Percentiles rank a stretch among this genome's conserved stretches.
These are phyloP conservation scores for Trichoderma sp. DNA, from an alignment of 2,329 filamentous ascomycete genomes.

Conservation along the genomic window DNA sequence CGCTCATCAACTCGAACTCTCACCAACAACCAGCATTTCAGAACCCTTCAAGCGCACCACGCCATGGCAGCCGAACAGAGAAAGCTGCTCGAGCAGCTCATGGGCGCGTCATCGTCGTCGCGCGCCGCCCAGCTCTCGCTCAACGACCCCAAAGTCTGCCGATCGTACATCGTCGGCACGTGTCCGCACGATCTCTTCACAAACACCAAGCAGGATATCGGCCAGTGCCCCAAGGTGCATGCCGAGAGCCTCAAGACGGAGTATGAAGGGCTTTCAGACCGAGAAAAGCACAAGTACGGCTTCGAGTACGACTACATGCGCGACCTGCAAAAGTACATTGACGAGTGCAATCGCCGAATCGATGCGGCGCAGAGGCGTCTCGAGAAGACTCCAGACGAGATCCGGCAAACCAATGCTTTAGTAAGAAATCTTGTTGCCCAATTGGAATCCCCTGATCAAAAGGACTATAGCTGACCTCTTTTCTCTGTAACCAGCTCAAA, in stretches of 20 bases:
- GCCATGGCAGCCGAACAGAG: conserved; percentile 94
- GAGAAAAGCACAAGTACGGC: conserved; percentile 73
- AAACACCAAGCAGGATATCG: conserved; percentile 97
- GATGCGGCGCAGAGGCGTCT: conserved; percentile 83
- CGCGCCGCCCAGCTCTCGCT: conserved; percentile 81
- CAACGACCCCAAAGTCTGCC: conserved; percentile 89
- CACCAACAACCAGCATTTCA: not conserved
- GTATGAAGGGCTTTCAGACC: conserved; percentile 70
- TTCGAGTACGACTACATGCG: conserved; percentile 97
- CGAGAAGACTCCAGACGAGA: conserved; percentile 98
- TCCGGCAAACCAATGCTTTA: conserved; percentile 86
- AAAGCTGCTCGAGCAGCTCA: conserved; percentile 96
- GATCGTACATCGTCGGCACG: conserved; percentile 87
- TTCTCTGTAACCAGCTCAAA: conserved; percentile 54
- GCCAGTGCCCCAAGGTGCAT: conserved; percentile 83
- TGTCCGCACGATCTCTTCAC: conserved; percentile 99
- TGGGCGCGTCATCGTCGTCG: conserved; percentile 71
- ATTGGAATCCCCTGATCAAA: not conserved
- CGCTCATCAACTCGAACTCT: not conserved
- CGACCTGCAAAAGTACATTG: conserved; percentile 94
- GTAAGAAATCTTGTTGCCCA: conserved; percentile 36
- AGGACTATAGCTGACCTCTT: not conserved
- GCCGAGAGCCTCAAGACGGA: conserved; percentile 84
- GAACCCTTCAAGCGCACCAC: not conserved
- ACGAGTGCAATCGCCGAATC: conserved; percentile 93